Evolutionary conservation across 2,329 filamentous ascomycete genomes (phyloP).

Genomic region (Fusarium palustre): DNA sequence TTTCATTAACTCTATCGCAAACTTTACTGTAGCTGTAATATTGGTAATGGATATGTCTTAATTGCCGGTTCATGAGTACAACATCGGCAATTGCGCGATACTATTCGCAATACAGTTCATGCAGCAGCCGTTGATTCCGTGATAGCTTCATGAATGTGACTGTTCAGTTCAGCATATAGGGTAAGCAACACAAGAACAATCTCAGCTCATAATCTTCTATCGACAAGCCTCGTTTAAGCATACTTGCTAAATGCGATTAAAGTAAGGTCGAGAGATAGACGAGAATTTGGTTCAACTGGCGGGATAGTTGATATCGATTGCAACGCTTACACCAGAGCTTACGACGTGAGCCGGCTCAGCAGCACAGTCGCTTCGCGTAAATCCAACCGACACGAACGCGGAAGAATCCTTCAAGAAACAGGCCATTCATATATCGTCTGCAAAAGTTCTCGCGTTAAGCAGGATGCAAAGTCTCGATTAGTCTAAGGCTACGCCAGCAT

Average conservation of each 20-base stretch:
- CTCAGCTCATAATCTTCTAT: not conserved
- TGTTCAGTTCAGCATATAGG: not conserved
- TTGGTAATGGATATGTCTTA: not conserved
- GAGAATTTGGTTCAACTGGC: too few relatives aligned
- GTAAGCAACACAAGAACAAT: not conserved
- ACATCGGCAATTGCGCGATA: not conserved
- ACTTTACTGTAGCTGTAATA: not conserved
- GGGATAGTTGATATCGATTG: not conserved
- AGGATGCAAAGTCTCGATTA: conserved; percentile 1
- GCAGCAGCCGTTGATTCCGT: not conserved
- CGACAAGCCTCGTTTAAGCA: not conserved
- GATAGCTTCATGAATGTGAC: not conserved
- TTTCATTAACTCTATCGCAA: not conserved
- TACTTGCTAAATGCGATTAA: not conserved
- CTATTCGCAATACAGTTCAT: too few relatives aligned
- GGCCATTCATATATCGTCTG: conserved; percentile 3
- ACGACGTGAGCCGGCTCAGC: not conserved
- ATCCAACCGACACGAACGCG: conserved; percentile 1
- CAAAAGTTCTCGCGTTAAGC: conserved; percentile 20
- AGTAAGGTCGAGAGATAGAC: not conserved
- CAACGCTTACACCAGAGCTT: not conserved
- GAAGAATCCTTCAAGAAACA: conserved; percentile 12
- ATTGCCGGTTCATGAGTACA: not conserved
- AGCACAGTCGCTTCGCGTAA: not conserved
- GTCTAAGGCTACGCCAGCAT: conserved; percentile 40